A percentile compares a stretch with the other conserved stretches of the same genome.
phyloP scores from a whole-genome alignment of 305 asterid species.

The Solanum hybrid region DNA sequence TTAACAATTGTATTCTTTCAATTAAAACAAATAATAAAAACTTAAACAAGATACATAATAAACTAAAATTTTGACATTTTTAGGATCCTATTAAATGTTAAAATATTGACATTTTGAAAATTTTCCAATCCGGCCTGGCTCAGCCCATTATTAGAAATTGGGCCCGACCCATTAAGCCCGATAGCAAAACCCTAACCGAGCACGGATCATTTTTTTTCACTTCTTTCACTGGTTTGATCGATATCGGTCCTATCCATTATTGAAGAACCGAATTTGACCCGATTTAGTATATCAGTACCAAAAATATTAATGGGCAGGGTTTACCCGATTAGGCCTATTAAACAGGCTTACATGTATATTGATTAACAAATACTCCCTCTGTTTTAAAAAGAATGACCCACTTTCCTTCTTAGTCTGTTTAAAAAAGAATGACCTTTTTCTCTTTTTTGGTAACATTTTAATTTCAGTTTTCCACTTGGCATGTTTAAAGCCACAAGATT shows the following conservation, averaged over 20 bases:
- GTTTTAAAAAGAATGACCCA: too few species aligned
- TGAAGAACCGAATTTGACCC: neutral
- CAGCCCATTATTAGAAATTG: neutral
- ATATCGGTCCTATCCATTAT: neutral
- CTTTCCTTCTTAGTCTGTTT: too few species aligned
- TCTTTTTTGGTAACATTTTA: too few species aligned
- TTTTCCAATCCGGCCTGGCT: neutral
- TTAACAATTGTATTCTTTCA: too few species aligned
- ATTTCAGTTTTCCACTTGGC: too few species aligned
- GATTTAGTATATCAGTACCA: neutral
- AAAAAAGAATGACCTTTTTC: too few species aligned
- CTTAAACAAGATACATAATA: too few species aligned
- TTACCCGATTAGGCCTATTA: neutral
- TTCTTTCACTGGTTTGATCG: neutral
- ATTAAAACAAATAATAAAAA: too few species aligned
- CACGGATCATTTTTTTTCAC: neutral
- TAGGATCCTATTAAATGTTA: too few species aligned
- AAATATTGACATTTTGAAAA: too few species aligned
- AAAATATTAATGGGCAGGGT: neutral
- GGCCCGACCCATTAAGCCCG: neutral
- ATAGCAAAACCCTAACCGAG: neutral
- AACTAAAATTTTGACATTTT: too few species aligned
- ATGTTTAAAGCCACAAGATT: too few species aligned
- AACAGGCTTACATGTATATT: neutral
- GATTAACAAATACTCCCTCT: neutral